Conservation (phyloP, 2,329 filamentous ascomycete genomes). For the Fusarium sp. region DNA sequence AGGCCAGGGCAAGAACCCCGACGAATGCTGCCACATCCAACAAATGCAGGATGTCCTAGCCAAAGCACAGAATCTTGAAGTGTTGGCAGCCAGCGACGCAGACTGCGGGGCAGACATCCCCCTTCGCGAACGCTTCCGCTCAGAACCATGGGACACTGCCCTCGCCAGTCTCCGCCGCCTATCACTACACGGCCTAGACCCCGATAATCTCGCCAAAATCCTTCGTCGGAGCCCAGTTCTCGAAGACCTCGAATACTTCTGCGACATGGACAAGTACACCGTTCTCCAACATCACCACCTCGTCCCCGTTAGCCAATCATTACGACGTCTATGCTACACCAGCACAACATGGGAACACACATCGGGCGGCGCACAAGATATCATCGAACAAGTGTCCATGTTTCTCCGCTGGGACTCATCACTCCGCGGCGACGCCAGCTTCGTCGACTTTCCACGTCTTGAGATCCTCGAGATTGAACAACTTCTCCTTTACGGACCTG, state of each 20-base stretch:
- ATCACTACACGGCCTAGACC: slow-evolving; percentile 39
- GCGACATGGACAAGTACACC: slow-evolving; percentile 43
- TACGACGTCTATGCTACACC: slow-evolving; percentile 39
- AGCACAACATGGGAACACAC: slow-evolving; percentile 40
- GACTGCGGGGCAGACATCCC: slow-evolving; percentile 40
- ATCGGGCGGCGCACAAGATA: slow-evolving; percentile 31
- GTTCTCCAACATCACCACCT: slow-evolving; percentile 37
- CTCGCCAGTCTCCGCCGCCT: slow-evolving; percentile 36
- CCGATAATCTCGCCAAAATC: slow-evolving; percentile 39
- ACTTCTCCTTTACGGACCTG: slow-evolving; percentile 39
- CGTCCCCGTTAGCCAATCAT: slow-evolving; percentile 19
- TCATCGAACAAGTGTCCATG: slow-evolving; percentile 36
- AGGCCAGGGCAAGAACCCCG: slow-evolving; percentile 34
- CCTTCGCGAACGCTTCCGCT: slow-evolving; percentile 36
- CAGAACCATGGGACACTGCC: slow-evolving; percentile 39
- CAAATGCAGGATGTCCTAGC: slow-evolving; percentile 41
- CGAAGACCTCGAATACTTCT: slow-evolving; percentile 41
- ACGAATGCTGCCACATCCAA: slow-evolving; percentile 42
- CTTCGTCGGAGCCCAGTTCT: slow-evolving; percentile 36
- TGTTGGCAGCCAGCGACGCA: slow-evolving; percentile 37
- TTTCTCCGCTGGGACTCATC: slow-evolving; percentile 39
- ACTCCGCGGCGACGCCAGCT: slow-evolving; percentile 36
- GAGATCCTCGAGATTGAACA: slow-evolving; percentile 41
- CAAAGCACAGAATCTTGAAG: slow-evolving; percentile 40
- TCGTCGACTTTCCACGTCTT: slow-evolving; percentile 38